Evolutionary conservation across 768 basidiomycete species (phyloP).

Genomic region (Boletus rubropictus): DNA sequence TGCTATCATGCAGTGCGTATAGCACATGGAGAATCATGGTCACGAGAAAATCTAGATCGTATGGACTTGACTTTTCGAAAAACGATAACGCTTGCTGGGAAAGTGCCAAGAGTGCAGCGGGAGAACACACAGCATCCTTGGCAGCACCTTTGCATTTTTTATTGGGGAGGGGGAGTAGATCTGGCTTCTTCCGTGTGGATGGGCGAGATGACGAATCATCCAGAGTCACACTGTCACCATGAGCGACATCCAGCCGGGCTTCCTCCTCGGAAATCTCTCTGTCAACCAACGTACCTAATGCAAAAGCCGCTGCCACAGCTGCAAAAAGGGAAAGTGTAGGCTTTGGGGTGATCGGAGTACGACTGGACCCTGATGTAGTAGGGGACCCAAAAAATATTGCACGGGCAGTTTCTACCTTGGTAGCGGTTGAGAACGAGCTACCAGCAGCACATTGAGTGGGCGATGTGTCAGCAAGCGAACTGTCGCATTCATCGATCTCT

Average conservation of each 20-base stretch:
- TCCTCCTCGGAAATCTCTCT: constrained; percentile 27
- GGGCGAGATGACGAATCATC: constrained; percentile 25
- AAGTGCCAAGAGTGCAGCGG: constrained; percentile 41
- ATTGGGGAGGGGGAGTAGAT: constrained; percentile 8
- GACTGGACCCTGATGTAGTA: constrained; percentile 8
- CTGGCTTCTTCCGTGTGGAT: constrained; percentile 19
- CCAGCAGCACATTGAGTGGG: constrained; percentile 30
- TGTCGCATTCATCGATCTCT: constrained; percentile 23
- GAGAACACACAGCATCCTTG: constrained; percentile 28
- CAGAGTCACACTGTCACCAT: constrained; percentile 12
- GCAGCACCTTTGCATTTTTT: constrained; percentile 26
- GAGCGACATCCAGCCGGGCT: constrained; percentile 20
- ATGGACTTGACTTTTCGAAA: constrained; percentile 38
- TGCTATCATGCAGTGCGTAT: constrained; percentile 49
- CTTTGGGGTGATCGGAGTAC: constrained; percentile 9
- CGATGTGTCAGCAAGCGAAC: constrained; percentile 7
- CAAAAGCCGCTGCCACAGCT: constrained; percentile 51
- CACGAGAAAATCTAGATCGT: constrained; percentile 53
- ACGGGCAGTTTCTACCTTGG: constrained; percentile 26
- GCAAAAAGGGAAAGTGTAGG: constrained; percentile 47
- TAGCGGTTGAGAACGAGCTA: constrained; percentile 12
- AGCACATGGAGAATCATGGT: constrained; percentile 55
- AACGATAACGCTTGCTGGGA: constrained; percentile 44
- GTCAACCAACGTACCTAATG: constrained; percentile 47
- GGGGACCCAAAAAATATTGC: constrained; percentile 29